Conservation (phyloP, 257 asterid species). For the Agastache rugosa region DNA sequence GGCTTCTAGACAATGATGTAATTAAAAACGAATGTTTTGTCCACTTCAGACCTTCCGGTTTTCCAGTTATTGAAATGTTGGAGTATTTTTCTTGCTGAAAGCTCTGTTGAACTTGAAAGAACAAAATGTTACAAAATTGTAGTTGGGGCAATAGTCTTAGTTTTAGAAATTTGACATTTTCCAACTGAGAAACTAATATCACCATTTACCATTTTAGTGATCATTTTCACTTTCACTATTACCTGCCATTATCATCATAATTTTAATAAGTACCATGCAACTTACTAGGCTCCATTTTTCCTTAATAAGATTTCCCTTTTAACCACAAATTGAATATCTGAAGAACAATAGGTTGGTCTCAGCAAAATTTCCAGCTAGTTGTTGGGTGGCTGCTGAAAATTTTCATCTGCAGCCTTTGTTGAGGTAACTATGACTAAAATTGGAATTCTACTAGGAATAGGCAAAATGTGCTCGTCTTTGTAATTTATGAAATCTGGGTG, state of each 20-base stretch:
- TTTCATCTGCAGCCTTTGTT: too few relatives aligned
- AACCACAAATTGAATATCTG: too few relatives aligned
- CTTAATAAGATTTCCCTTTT: too few relatives aligned
- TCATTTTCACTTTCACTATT: background rate
- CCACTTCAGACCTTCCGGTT: too few relatives aligned
- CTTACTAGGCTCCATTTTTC: background rate
- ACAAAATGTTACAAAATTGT: background rate
- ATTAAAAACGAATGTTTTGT: too few relatives aligned
- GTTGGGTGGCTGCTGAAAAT: too few relatives aligned
- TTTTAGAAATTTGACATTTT: background rate
- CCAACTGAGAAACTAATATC: background rate
- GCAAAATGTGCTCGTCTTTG: too few relatives aligned
- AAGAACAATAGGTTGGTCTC: too few relatives aligned
- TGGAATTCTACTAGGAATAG: too few relatives aligned
- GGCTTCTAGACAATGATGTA: background rate
- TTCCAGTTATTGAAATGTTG: background rate
- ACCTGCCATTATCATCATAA: background rate
- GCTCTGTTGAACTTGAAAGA: background rate
- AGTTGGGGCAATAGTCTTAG: background rate
- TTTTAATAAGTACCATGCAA: background rate
- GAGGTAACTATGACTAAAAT: too few relatives aligned
- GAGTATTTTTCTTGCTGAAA: background rate
- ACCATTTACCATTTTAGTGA: background rate
- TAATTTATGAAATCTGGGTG: too few relatives aligned
- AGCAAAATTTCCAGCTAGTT: too few relatives aligned